A percentile compares a stretch with the other conserved stretches of the same genome.
These are phyloP conservation scores for Colletotrichum sp. DNA, from an alignment of 2,329 filamentous ascomycete species.

Conservation along the genomic window DNA sequence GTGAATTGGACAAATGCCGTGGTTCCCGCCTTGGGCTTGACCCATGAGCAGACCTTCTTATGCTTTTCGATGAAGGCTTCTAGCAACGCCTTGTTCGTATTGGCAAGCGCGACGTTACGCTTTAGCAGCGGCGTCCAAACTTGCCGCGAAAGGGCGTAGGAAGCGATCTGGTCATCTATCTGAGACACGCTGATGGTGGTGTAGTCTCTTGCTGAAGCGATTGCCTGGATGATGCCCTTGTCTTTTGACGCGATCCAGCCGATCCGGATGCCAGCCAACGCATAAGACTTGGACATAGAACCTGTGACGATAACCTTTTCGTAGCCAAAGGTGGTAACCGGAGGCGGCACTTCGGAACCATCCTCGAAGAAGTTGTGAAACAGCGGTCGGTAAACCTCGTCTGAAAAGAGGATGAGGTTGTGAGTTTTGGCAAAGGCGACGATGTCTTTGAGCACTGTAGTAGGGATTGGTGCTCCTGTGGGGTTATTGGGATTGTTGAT, in stretches of 20 bases:
- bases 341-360: constrained; percentile 60
- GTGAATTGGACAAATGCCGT: constrained; percentile 78
- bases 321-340: constrained; percentile 75
- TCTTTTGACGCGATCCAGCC: constrained; percentile 81
- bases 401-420: constrained; percentile 71
- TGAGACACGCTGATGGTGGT: constrained; percentile 87
- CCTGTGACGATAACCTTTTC: constrained; percentile 74
- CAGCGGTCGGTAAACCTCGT: constrained; percentile 85
- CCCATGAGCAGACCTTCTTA: constrained; percentile 69
- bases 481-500: constrained; percentile 84
- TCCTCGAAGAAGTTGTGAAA: constrained; percentile 70
- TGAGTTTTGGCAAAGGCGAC: constrained; percentile 66
- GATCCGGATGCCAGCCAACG: constrained; percentile 79
- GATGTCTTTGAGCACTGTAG: constrained; percentile 63
- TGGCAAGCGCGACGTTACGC: constrained; percentile 70
- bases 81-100: constrained; percentile 69
- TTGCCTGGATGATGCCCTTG: constrained; percentile 62
- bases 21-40: constrained; percentile 78
- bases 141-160: constrained; percentile 68
- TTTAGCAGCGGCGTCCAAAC: constrained; percentile 48
- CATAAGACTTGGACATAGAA: constrained; percentile 86
- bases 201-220: constrained; percentile 75
- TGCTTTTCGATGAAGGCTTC: constrained; percentile 71
- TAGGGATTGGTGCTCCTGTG: constrained; percentile 73
- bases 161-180: constrained; percentile 79